A percentile compares a stretch with the other conserved stretches of the same genome.
Evolutionary conservation across 129 eudicot genomes (phyloP).

Genomic region (Chrysanthemum seticuspe): DNA sequence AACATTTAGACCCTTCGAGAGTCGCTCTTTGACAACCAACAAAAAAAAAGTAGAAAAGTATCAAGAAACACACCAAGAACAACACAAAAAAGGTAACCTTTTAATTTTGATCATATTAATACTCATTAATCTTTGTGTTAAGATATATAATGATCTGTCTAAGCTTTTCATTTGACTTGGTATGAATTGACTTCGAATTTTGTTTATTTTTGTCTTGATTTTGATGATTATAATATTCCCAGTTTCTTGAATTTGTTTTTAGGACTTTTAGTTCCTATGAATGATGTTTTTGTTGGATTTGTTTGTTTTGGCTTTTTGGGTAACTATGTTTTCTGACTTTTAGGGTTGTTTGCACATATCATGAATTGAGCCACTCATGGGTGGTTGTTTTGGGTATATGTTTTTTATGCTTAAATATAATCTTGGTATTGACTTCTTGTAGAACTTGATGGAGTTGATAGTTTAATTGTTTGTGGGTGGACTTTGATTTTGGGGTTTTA

Average conservation of each 20-base stretch:
- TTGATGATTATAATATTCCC: constrained; percentile 3
- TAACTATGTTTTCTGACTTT: no score
- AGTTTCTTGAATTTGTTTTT: constrained; percentile 1
- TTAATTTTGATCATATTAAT: not conserved
- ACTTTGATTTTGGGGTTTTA: not conserved
- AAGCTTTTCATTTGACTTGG: not conserved
- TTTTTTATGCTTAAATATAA: not conserved
- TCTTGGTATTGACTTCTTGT: not conserved
- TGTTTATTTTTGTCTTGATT: not conserved
- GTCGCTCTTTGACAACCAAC: not conserved
- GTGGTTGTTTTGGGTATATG: no score
- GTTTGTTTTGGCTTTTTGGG: no score
- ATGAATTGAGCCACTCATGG: no score
- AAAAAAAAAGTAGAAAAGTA: not conserved
- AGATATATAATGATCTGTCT: not conserved
- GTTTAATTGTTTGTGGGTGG: not conserved
- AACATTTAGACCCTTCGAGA: no score
- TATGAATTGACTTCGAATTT: constrained; percentile 17
- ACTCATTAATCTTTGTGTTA: not conserved
- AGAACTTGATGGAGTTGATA: constrained; percentile 10
- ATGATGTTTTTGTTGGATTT: not conserved
- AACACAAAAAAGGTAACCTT: not conserved
- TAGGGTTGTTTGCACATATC: no score
- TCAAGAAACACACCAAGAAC: not conserved
- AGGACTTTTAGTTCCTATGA: constrained; percentile 23